Base-by-base conservation (phyloP, 768 basidiomycete species). In the Tremella fuciformis region DNA sequence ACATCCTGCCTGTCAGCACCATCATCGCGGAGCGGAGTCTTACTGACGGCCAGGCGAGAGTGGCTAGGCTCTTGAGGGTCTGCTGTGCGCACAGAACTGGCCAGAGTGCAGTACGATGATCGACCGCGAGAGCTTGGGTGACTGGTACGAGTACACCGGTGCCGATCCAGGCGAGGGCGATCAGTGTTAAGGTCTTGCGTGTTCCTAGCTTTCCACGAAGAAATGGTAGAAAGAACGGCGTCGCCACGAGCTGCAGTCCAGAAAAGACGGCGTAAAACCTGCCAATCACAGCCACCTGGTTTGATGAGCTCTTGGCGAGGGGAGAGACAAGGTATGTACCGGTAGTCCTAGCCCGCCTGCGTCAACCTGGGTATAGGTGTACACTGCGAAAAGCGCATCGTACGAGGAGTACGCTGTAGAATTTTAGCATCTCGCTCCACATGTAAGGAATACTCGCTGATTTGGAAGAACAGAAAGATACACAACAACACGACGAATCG, bases 331-430 rank as follows among this genome's bases (percentile, higher is more conserved):
- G 6, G 29, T 34, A 11, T 4, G 29, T 29, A 70, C 70, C 7
- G 67, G 40, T 24, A 72, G 56, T 15, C 67, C 70, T 13, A 69
- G 49, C 21, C 70, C 70, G 4, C 70, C 70, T n/a, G 41, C 22
- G 1, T 22, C 15, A 1, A 65, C 57, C 8, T 52, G 8, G 9
- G 70, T 72, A 42, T 67, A 69, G 0, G 63, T 59, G 21, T 56
- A 67, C 18, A 69, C 58, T 7, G 65, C 50, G 42, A 63, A 67
- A 18, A 72, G 54, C 13, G 62, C 67, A 24, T 69, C 67, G 55
- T 58, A 69, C 8, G 64, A 58, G 26, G 63, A 60, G n/a, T 48
- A 58, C 6, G 60, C 62, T 59, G 53, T 9, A 22, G 29, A 15
- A 22, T 38, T 13, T 49, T 24, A 58, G 58, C 34, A 46, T 4